phyloP scores from a whole-genome alignment of 768 basidiomycete genomes.

The Hericium coralloides region DNA sequence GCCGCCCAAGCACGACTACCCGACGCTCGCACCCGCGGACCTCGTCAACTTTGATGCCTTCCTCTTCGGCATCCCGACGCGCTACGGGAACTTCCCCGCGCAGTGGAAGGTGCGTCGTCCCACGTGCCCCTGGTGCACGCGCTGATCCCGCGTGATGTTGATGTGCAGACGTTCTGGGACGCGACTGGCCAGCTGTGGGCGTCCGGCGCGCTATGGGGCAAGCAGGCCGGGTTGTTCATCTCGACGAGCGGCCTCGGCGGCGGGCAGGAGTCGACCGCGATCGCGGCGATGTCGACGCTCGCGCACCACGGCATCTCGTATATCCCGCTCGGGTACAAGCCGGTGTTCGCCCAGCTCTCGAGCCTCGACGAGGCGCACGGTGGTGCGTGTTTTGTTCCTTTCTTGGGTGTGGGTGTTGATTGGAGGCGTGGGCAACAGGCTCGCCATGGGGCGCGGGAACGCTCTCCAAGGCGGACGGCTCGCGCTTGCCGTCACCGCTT shows the following conservation, averaged over 20 bases:
- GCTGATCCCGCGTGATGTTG: no score
- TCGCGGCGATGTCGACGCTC: conserved; percentile 46
- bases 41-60: conserved; percentile 65
- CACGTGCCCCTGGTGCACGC: not conserved
- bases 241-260: conserved; percentile 65
- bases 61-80: conserved; percentile 72
- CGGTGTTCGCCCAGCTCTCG: conserved; percentile 30
- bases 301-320: conserved; percentile 65
- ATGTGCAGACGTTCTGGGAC: conserved; percentile 64
- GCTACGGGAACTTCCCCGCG: conserved; percentile 74
- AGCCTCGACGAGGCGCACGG: conserved; percentile 37
- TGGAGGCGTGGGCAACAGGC: conserved; percentile 29
- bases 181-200: conserved; percentile 62
- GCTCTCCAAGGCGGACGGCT: conserved; percentile 33
- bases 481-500: conserved; percentile 35
- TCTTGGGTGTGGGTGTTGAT: not conserved
- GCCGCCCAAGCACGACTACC: conserved; percentile 63
- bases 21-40: conserved; percentile 48
- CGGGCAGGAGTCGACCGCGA: conserved; percentile 59
- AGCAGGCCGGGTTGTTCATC: conserved; percentile 71
- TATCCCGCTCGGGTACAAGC: conserved; percentile 52
- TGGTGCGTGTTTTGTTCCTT: conserved; percentile 23
- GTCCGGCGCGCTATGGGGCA: conserved; percentile 54
- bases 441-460: conserved; percentile 80
- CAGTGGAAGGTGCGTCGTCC: conserved; percentile 59